Conservation (phyloP, 73 alveolate genomes). For the Tetrahymena borealis region DNA sequence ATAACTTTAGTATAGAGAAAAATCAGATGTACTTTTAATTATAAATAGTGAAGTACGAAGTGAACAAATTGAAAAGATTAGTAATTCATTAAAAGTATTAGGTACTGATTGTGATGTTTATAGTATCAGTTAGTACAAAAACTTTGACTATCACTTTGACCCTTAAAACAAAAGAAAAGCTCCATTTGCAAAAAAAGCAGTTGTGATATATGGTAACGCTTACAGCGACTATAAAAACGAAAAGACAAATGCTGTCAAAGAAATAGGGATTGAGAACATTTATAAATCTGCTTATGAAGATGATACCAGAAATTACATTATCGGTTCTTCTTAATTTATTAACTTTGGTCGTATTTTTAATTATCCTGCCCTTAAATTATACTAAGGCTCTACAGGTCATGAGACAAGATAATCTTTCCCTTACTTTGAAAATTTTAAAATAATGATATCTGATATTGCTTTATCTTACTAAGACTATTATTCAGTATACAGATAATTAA, state of each 20-base stretch:
- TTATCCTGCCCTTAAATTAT: neutral
- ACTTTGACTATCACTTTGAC: neutral
- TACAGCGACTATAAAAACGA: neutral
- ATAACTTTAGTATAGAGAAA: neutral
- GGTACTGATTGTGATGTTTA: neutral
- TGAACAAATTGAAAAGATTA: neutral
- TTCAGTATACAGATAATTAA: neutral
- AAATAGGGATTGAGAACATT: neutral
- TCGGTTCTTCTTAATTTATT: neutral
- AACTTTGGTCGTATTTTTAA: neutral
- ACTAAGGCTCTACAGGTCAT: neutral
- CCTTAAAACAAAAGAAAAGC: neutral
- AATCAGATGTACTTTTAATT: neutral
- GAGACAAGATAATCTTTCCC: neutral
- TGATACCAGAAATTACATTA: neutral
- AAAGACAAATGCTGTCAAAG: neutral
- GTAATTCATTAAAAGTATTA: neutral
- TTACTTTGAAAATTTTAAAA: neutral
- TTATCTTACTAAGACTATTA: neutral
- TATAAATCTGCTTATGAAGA: neutral
- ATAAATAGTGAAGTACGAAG: neutral
- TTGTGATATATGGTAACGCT: neutral
- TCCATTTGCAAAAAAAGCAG: neutral
- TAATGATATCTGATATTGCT: neutral
- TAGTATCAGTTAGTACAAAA: neutral